Conservation (phyloP, 148 eudicot genomes). For the Drosera capensis region DNA sequence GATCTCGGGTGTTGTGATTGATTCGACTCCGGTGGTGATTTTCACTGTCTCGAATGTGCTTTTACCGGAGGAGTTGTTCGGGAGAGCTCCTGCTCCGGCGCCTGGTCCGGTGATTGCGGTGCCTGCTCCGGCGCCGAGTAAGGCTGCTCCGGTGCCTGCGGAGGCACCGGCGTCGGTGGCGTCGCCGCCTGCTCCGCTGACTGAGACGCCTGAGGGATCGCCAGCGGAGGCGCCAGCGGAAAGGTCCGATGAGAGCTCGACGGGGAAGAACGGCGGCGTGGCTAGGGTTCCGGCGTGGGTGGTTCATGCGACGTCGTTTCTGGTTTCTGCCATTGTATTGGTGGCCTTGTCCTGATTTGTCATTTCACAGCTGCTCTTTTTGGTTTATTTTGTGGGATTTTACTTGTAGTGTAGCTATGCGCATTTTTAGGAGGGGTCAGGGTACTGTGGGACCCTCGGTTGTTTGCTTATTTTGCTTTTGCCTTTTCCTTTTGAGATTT, state of each 20-base stretch:
- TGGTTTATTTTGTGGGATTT: not conserved
- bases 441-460: too few relatives aligned
- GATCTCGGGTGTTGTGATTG: conserved; percentile 15
- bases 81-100: conserved; percentile 29
- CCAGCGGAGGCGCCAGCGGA: conserved; percentile 28
- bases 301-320: too few relatives aligned
- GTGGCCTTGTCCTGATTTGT: not conserved
- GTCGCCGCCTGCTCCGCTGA: conserved; percentile 16
- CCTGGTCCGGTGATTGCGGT: conserved; percentile 34
- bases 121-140: conserved; percentile 24
- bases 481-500: too few relatives aligned
- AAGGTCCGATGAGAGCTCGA: conserved; percentile 14
- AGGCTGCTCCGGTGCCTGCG: conserved; percentile 5
- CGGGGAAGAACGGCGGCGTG: conserved; percentile 17
- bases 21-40: conserved; percentile 25
- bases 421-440: conserved; percentile 7
- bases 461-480: too few relatives aligned
- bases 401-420: not conserved
- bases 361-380: not conserved
- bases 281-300: not conserved
- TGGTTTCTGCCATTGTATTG: not conserved
- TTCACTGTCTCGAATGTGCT: conserved; percentile 53
- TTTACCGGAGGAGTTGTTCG: conserved; percentile 38
- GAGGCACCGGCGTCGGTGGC: conserved; percentile 6
- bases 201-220: conserved; percentile 6